Evolutionary conservation across 2,329 filamentous ascomycete species (phyloP).

Genomic region (Claviceps maximensis): DNA sequence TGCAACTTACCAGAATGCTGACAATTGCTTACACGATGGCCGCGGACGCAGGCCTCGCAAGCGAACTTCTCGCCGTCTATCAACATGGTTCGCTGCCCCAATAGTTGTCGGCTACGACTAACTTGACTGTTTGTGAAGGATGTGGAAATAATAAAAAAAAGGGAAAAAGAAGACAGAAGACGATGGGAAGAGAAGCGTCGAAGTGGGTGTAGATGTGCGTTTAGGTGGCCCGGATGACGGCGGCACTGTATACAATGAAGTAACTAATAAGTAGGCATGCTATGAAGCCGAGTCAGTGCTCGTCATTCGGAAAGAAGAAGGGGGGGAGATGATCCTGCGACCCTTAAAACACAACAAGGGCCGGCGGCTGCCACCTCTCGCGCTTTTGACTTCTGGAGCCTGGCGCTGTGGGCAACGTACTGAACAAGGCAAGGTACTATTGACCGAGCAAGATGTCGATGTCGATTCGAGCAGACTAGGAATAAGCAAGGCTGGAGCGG

Average conservation of each 20-base stretch:
- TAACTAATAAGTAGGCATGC: not conserved
- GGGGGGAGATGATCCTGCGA: not conserved
- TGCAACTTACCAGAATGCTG: slow-evolving; percentile 72
- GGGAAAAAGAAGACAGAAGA: slow-evolving; percentile 1
- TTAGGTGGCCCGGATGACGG: slow-evolving; percentile 2
- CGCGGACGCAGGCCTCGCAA: slow-evolving; percentile 95
- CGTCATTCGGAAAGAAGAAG: not conserved
- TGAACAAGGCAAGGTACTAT: not conserved
- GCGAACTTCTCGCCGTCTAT: slow-evolving; percentile 96
- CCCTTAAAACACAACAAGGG: slow-evolving; percentile 1
- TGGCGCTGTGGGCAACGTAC: slow-evolving; percentile 3
- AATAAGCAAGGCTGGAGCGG: slow-evolving; percentile 8
- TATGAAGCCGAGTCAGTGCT: slow-evolving; percentile 5
- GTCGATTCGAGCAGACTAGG: not conserved
- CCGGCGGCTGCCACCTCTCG: slow-evolving; percentile 1
- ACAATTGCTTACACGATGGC: slow-evolving; percentile 97
- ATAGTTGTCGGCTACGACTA: not conserved
- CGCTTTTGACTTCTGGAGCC: not conserved
- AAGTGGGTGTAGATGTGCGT: slow-evolving; percentile 3
- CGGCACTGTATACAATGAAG: not conserved
- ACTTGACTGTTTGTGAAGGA: slow-evolving; percentile 1
- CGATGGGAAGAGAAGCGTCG: not conserved
- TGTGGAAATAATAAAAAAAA: not conserved
- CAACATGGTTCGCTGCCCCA: slow-evolving; percentile 41
- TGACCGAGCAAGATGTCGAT: not conserved